Evolutionary conservation across 139 green algal species (phyloP), one percentile per base, ranked within the genome.

Genomic region (Auxenochlorella pyrenoidosa): DNA sequence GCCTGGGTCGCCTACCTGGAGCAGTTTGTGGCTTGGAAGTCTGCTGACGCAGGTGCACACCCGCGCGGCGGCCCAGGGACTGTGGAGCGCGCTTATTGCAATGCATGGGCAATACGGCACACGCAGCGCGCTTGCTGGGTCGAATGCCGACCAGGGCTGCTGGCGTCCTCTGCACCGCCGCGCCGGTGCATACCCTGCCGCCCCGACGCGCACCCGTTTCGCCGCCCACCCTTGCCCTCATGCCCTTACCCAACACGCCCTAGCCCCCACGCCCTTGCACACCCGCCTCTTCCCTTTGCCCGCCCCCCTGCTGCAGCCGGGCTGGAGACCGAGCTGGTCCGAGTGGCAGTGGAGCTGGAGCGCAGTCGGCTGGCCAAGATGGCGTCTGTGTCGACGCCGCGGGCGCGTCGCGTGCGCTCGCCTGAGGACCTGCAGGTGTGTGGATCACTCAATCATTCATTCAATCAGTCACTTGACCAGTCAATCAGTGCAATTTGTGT

Each of bases 21-120:
- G 87, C 95, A 96, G 84, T 98, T 98, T 91, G 93, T 95, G 70
- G 94, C 94, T 22, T 98, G 96, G 96, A 98, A 98, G 94, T 88
- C 88, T n/a, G 89, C 93, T 15, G 96, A 98, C 86, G 94, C 84
- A 40, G 84, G 84, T 88, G 68, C 22, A 22, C 18, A 58, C 36
- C n/a, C n/a, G n/a, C n/a, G n/a, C n/a, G n/a, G n/a, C n/a, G n/a
- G n/a, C n/a, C n/a, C n/a, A n/a, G n/a, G n/a, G n/a, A n/a, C n/a
- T n/a, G n/a, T n/a, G n/a, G n/a, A n/a, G n/a, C n/a, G n/a, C n/a
- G n/a, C n/a, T n/a, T n/a, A n/a, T n/a, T n/a, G n/a, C n/a, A n/a
- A n/a, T n/a, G n/a, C n/a, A n/a, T n/a, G n/a, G n/a, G n/a, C n/a
- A n/a, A n/a, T n/a, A n/a, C n/a, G n/a, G n/a, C n/a, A n/a, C n/a